Evolutionary conservation across 345 rosid species (phyloP).

Genomic region (Brassica cretica): DNA sequence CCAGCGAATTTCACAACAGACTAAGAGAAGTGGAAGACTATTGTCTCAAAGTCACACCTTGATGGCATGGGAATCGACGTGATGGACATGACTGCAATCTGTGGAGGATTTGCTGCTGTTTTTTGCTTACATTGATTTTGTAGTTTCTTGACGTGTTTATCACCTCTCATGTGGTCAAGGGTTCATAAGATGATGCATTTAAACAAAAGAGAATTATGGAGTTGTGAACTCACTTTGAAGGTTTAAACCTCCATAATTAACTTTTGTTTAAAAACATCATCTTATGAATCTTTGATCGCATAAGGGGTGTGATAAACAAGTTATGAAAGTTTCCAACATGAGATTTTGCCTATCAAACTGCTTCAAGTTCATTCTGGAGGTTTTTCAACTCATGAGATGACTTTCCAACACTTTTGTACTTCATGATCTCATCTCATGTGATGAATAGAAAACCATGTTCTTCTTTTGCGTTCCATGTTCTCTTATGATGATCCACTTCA

Average conservation of each 20-base stretch:
- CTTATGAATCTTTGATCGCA: too few relatives aligned
- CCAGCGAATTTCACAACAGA: conserved; percentile 64
- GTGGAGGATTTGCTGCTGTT: conserved; percentile 93
- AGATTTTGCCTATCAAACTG: too few relatives aligned
- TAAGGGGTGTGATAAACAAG: too few relatives aligned
- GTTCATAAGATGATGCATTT: too few relatives aligned
- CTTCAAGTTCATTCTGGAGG: conserved; percentile 33
- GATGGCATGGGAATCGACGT: conserved; percentile 62
- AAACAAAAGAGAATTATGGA: too few relatives aligned
- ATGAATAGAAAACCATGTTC: background rate
- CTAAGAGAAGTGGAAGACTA: conserved; percentile 65
- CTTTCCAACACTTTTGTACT: background rate
- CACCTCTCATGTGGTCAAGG: too few relatives aligned
- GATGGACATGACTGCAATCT: conserved; percentile 94
- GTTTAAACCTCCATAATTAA: too few relatives aligned
- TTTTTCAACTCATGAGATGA: conserved; percentile 25
- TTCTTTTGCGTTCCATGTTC: conserved; percentile 52
- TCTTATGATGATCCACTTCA: too few relatives aligned
- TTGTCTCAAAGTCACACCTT: conserved; percentile 59
- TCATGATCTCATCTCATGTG: background rate
- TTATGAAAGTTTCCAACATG: too few relatives aligned
- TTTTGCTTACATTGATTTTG: too few relatives aligned
- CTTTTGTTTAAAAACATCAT: too few relatives aligned
- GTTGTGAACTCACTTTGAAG: too few relatives aligned
- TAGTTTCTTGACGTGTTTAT: conserved; percentile 42